These are phyloP conservation scores for Oemleria cerasiformis DNA, from an alignment of 306 rosid genomes.

Conservation along the genomic window DNA sequence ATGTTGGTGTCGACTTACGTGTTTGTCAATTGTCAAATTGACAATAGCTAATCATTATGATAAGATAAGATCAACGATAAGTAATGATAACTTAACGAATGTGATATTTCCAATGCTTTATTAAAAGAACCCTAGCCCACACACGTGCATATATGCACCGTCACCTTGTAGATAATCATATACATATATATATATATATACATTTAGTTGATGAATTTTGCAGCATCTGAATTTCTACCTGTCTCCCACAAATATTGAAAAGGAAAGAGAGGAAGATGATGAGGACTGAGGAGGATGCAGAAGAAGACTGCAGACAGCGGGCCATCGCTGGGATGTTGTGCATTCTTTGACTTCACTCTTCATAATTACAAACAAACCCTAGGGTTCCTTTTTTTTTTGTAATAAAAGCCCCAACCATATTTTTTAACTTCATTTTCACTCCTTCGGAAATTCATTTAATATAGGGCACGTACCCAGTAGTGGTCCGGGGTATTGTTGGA, in stretches of 20 bases:
- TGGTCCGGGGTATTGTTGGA: neutral
- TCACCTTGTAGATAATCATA: neutral
- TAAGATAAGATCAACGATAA: too few relatives aligned
- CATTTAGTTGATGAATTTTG: neutral
- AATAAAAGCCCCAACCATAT: neutral
- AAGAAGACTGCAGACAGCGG: neutral
- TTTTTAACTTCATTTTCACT: conserved; percentile 17
- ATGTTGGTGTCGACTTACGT: too few relatives aligned
- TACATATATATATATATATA: neutral
- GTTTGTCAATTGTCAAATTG: too few relatives aligned
- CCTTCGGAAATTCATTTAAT: conserved; percentile 1
- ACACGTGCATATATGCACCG: neutral
- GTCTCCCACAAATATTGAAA: conserved; percentile 9
- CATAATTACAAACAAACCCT: neutral
- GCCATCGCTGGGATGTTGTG: neutral
- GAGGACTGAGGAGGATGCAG: neutral
- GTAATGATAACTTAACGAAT: too few relatives aligned
- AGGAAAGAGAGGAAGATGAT: neutral
- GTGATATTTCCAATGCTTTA: too few relatives aligned
- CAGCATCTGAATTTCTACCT: neutral
- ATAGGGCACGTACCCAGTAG: neutral
- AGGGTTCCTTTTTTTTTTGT: neutral
- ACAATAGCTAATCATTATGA: too few relatives aligned
- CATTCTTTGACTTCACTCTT: neutral
- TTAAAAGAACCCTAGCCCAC: neutral